Percentiles rank a stretch among this genome's conserved stretches.
These are phyloP conservation scores for Zasmidium angulare DNA, from an alignment of 2,329 filamentous ascomycete genomes.

Conservation along the genomic window DNA sequence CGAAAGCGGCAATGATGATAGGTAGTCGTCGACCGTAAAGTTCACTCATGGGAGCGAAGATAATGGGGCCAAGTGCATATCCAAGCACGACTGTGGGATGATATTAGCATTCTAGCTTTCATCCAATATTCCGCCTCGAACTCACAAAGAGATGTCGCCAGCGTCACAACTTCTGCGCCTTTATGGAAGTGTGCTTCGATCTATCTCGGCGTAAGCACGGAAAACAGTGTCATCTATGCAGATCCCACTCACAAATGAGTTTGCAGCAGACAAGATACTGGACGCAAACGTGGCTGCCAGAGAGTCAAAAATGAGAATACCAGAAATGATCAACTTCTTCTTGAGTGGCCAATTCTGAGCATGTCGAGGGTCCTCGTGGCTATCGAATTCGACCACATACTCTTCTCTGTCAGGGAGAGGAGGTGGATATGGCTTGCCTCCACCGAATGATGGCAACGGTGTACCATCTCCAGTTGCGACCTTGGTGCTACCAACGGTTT, in stretches of 20 bases:
- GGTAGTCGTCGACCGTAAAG: slow-evolving; percentile 46
- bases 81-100: slow-evolving; percentile 39
- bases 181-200: slow-evolving; percentile 45
- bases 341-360: slow-evolving; percentile 85
- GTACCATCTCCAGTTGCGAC: slow-evolving; percentile 34
- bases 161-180: slow-evolving; percentile 44
- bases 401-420: slow-evolving; percentile 71
- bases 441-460: slow-evolving; percentile 36
- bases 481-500: slow-evolving; percentile 62
- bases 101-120: slow-evolving; percentile 38
- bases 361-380: slow-evolving; percentile 77
- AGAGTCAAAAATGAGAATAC: slow-evolving; percentile 72
- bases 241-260: slow-evolving; percentile 18
- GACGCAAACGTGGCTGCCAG: slow-evolving; percentile 66
- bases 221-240: too few relatives aligned
- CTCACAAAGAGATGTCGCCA: slow-evolving; percentile 47
- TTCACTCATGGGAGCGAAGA: slow-evolving; percentile 45
- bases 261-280: slow-evolving; percentile 52
- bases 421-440: slow-evolving; percentile 59
- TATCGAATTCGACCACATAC: slow-evolving; percentile 81
- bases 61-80: slow-evolving; percentile 33
- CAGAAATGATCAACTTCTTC: slow-evolving; percentile 69
- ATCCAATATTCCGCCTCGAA: slow-evolving; percentile 25
- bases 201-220: too few relatives aligned
- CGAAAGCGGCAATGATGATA: slow-evolving; percentile 45